Base-by-base conservation (phyloP, 768 basidiomycete genomes). In the Naganishia randhawae region DNA sequence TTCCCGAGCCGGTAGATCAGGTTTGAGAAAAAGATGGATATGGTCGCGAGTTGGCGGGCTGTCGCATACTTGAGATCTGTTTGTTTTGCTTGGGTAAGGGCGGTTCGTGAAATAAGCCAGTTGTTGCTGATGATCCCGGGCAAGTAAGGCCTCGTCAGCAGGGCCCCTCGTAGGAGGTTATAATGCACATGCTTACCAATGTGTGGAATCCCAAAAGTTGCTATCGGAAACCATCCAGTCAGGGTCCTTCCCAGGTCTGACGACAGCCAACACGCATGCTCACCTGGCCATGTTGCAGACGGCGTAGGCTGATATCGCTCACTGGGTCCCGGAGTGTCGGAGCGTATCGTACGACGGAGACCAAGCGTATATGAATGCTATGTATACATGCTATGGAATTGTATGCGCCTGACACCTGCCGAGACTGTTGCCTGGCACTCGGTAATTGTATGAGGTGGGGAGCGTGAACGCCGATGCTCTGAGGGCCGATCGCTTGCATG, bases 201-300 rank as follows among this genome's bases (percentile, higher is more conserved):
- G 93, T 62, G 91, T 90, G 75, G 91, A 93, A 32, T 86, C 84
- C 91, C 91, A 96, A 77, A 92, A 95, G 81, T 92, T 89, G 41
- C 70, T 69, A 42, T 32, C 25, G 29, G 25, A 27, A 39, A 37
- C 39, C 1, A 10, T 37, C 14, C 35, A 22, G n/a, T n/a, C 5
- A 11, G 19, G n/a, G 4, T 25, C 10, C 35, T 37, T 37, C 9
- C 17, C 6, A 5, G 8, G 16, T 10, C 2, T 3, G 31, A 17
- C 31, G 45, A 7, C n/a, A 65, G 19, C 50, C 8, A 31, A 17
- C 32, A 16, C 16, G 6, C 16, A 32, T 25, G 55, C 66, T 67
- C 42, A 67, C 66, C 66, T 67, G 39, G 66, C 66, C 66, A 67
- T 67, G 35, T 61, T 32, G 9, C n/a, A 29, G 8, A 55, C 53